Conservation (phyloP, 306 rosid species). For the Glycyrrhiza uralensis region DNA sequence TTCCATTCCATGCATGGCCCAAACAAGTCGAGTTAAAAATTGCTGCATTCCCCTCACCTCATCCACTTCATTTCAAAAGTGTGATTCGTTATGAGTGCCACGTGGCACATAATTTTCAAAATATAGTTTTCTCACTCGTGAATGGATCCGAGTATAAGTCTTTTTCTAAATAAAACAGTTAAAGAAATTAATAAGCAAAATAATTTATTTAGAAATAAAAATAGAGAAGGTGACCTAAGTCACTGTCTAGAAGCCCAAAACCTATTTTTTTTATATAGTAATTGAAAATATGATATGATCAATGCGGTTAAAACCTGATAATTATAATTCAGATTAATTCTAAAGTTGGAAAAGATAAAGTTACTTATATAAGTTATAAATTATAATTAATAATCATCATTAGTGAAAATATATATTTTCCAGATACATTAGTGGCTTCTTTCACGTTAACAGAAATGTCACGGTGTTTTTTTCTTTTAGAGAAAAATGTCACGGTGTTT, state of each 20-base stretch:
- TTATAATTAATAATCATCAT: too few species aligned
- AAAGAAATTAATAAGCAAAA: too few species aligned
- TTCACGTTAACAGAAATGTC: not conserved
- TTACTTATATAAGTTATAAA: not conserved
- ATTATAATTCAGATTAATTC: too few species aligned
- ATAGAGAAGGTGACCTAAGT: too few species aligned
- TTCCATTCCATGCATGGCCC: slow-evolving; percentile 12
- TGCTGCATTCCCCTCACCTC: not conserved
- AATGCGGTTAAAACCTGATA: not conserved
- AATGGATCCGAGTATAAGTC: too few species aligned
- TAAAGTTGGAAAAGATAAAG: not conserved
- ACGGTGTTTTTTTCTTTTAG: too few species aligned
- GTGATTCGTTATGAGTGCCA: not conserved
- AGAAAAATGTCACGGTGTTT: not conserved
- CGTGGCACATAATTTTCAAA: not conserved
- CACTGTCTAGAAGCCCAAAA: too few species aligned
- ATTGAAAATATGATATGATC: not conserved
- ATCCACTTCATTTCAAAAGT: not conserved
- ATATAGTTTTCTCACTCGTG: too few species aligned
- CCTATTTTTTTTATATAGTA: too few species aligned
- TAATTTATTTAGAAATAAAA: too few species aligned
- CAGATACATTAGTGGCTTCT: not conserved
- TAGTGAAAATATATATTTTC: not conserved
- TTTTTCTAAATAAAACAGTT: too few species aligned
- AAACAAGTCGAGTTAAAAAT: not conserved